A percentile compares a stretch with the other conserved stretches of the same genome.
Evolutionary conservation across 1,284 basidiomycete species (phyloP).

Genomic region (Agroathelia rolfsii): DNA sequence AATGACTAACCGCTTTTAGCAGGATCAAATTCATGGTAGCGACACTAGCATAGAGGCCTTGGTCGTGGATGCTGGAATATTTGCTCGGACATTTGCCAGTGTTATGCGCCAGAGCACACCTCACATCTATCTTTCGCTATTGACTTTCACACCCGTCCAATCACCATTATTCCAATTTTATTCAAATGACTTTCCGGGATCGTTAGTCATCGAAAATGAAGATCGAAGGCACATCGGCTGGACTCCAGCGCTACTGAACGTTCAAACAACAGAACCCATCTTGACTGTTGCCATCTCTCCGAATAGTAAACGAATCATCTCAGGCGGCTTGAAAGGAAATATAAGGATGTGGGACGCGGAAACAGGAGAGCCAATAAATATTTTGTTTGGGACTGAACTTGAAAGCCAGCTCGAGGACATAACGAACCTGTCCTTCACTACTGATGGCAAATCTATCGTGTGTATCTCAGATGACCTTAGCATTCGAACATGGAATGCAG

Average conservation of each 20-base stretch:
- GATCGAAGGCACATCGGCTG: conserved; percentile 14
- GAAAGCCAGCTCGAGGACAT: too few relatives aligned
- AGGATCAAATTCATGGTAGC: too few relatives aligned
- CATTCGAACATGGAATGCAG: too few relatives aligned
- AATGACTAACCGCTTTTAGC: conserved; percentile 4
- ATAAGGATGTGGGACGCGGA: too few relatives aligned
- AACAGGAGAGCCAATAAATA: too few relatives aligned
- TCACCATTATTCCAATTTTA: conserved; percentile 15
- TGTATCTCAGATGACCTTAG: too few relatives aligned
- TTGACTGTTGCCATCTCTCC: conserved; percentile 5
- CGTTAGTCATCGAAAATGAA: conserved; percentile 7
- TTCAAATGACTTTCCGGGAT: conserved; percentile 11
- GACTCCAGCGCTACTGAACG: neutral
- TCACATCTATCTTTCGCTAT: conserved; percentile 29
- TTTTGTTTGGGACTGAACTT: too few relatives aligned
- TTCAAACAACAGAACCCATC: neutral
- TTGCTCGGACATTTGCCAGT: conserved; percentile 20
- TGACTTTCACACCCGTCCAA: conserved; percentile 22
- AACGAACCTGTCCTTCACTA: too few relatives aligned
- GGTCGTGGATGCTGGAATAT: conserved; percentile 19
- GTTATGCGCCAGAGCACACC: conserved; percentile 24
- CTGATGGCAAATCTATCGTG: too few relatives aligned
- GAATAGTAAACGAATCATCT: conserved; percentile 8
- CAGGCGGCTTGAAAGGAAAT: too few relatives aligned
- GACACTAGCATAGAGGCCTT: conserved; percentile 11